A percentile compares a stretch with the other conserved stretches of the same genome.
Conservation (phyloP, 768 basidiomycete genomes). For the Termitomyces sp. region DNA sequence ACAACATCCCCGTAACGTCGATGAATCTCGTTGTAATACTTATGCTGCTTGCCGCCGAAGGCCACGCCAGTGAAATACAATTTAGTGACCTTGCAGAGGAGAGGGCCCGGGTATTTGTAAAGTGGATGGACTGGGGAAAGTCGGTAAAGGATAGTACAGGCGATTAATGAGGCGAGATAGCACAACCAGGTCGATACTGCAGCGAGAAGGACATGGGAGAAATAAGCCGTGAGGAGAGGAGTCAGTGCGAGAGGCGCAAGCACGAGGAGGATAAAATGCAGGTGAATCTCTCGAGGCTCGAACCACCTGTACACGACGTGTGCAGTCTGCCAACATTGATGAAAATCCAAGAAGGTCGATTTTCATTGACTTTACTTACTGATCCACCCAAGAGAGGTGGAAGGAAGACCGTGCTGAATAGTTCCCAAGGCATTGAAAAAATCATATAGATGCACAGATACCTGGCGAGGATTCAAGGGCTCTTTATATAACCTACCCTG, state of each 20-base stretch:
- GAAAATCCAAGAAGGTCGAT: background rate
- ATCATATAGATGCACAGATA: too few relatives aligned
- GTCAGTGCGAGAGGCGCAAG: conserved; percentile 1
- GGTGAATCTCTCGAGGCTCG: conserved; percentile 3
- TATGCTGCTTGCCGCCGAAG: conserved; percentile 32
- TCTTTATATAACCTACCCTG: too few relatives aligned
- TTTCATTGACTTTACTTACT: background rate
- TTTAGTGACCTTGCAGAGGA: conserved; percentile 32
- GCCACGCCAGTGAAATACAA: conserved; percentile 26
- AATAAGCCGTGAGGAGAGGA: background rate
- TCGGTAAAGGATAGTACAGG: conserved; percentile 24
- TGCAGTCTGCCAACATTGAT: background rate
- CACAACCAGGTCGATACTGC: background rate
- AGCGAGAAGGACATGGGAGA: background rate
- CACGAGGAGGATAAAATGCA: conserved; percentile 5
- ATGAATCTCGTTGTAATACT: conserved; percentile 37
- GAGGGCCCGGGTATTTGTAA: conserved; percentile 40
- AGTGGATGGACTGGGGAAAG: conserved; percentile 44
- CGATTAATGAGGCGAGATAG: background rate
- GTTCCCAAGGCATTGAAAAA: background rate
- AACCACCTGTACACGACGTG: conserved; percentile 5
- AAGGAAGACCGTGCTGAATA: background rate
- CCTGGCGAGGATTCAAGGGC: too few relatives aligned
- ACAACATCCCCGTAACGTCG: conserved; percentile 46
- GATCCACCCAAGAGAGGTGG: background rate